Evolutionary conservation across 2,329 filamentous ascomycete species (phyloP).

Genomic region (Aureobasidium sp.): DNA sequence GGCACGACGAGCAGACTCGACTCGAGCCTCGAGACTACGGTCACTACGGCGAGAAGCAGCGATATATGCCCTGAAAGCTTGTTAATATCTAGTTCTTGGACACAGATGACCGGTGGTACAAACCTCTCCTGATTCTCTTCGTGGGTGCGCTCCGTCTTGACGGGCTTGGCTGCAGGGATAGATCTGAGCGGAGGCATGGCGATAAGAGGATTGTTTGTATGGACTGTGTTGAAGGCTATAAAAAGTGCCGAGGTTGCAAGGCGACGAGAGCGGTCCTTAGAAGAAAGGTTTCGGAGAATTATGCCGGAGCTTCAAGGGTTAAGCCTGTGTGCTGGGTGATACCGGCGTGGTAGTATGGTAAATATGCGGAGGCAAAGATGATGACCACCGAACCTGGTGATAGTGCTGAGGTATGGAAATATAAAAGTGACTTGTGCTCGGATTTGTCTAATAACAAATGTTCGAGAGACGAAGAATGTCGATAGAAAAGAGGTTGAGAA

Average conservation of each 20-base stretch:
- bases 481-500: neutral
- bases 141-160: slow-evolving; percentile 67
- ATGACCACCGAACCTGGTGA: neutral
- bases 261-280: neutral
- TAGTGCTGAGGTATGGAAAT: neutral
- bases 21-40: slow-evolving; percentile 75
- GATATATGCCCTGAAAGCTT: slow-evolving; percentile 67
- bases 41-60: slow-evolving; percentile 83
- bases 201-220: neutral
- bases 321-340: neutral
- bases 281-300: slow-evolving; percentile 12
- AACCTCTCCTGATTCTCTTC: slow-evolving; percentile 73
- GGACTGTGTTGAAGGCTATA: neutral
- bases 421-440: neutral
- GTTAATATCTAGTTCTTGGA: neutral
- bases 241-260: neutral
- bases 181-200: slow-evolving; percentile 29
- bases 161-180: slow-evolving; percentile 37
- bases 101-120: slow-evolving; percentile 18
- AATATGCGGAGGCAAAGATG: neutral
- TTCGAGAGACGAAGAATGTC: slow-evolving; percentile 9
- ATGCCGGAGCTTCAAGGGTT: neutral
- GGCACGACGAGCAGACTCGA: slow-evolving; percentile 79
- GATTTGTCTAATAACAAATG: slow-evolving; percentile 27
- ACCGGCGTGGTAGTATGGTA: neutral